phyloP scores from a whole-genome alignment of 495 filamentous ascomycete species.

The Penicillium maclennaniae region DNA sequence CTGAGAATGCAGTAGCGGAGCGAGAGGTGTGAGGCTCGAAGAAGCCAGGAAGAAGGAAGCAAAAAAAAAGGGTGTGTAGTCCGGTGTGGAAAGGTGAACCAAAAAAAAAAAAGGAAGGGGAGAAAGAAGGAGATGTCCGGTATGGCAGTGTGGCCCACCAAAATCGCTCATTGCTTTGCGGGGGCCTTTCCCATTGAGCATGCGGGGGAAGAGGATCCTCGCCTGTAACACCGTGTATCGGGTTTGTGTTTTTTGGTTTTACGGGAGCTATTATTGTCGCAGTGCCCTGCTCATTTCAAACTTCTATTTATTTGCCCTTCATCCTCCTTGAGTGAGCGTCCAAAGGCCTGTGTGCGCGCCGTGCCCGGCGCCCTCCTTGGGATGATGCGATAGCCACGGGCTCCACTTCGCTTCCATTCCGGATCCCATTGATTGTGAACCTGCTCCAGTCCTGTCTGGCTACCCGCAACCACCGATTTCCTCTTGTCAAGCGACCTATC shows the following conservation, averaged over 20 bases:
- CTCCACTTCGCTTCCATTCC: constrained; percentile 20
- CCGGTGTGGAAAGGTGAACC: constrained; percentile 4
- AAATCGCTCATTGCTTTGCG: constrained; percentile 34
- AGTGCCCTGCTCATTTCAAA: background rate
- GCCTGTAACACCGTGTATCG: constrained; percentile 16
- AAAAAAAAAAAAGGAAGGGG: constrained; percentile 19
- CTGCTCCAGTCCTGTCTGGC: background rate
- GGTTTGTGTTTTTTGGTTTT: background rate
- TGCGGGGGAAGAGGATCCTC: constrained; percentile 31
- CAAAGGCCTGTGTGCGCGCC: background rate
- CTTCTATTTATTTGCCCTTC: background rate
- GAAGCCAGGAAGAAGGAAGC: constrained; percentile 12
- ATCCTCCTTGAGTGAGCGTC: background rate
- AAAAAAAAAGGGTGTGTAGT: constrained; percentile 5
- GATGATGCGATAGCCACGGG: constrained; percentile 28
- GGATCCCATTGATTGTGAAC: constrained; percentile 10
- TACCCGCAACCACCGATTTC: background rate
- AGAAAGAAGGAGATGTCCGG: constrained; percentile 21
- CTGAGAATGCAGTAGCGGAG: background rate
- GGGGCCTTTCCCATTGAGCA: constrained; percentile 34
- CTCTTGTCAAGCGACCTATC: background rate
- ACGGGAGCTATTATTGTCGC: background rate
- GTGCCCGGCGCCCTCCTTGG: background rate
- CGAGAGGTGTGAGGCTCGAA: constrained; percentile 6
- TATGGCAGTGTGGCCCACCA: constrained; percentile 25